Base-by-base conservation (phyloP, 768 basidiomycete species). In the Leccinum subtestaceum region DNA sequence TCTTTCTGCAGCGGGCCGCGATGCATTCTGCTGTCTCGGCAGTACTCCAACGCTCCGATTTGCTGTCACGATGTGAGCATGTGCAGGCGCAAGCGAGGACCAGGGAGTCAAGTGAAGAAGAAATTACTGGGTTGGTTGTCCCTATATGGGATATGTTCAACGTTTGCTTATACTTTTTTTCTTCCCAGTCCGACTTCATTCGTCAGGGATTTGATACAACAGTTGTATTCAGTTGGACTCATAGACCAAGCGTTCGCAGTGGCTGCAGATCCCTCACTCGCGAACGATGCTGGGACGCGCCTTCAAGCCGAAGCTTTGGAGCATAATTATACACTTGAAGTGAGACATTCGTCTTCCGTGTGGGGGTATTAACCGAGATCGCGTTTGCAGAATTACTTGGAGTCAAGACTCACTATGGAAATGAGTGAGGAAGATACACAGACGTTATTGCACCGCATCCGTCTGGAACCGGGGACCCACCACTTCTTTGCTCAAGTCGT, bases 231-330 rank as follows among this genome's bases (percentile, higher is more conserved):
- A 17, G 72, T 76, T 19, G 81, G 82, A 3, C 76, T 91, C 27
- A 67, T 92, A 34, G 82, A 88, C 43, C 74, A 77, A 50, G 65
- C 77, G 0, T 80, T 84, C 52, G 83, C 81, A 6, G 54, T 76
- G 21, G 79, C 81, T 47, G 66, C 85, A 23, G 84, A 87, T 64
- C 81, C 83, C 2, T 73, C 74, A 56, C 75, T 84, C 15, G 71
- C 77, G 0, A 80, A 79, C 57, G 82, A 86, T 62, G 74, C 65
- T 66, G 68, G 75, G 4, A 71, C 81, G 9, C 81, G 82, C 49
- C 72, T 89, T 59, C 76, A 78, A 47, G 64, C 77, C 1, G 89
- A 91, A 65, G 82, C 85, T 6, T 80, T 82, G 51, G 89, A 89
- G 60, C 74, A 75, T 57, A 81, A 82, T n/a, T 63, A 75, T 23